phyloP scores from a whole-genome alignment of 805 yeast genomes.

The Wickerhamiella hasegawae region DNA sequence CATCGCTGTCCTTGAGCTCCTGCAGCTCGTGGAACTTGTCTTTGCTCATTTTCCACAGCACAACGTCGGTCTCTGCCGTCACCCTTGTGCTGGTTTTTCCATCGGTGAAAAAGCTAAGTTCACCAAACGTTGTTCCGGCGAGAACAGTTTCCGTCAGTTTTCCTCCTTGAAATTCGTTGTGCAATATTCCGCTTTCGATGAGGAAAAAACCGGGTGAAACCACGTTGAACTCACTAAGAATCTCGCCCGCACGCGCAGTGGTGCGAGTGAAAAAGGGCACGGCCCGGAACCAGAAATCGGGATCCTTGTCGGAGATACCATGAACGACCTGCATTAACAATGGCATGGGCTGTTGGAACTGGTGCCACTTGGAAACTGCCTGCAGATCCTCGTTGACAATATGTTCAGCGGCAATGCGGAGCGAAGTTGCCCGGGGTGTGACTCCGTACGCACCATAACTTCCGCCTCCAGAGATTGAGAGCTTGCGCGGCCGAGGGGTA shows the following conservation, averaged over 20 bases:
- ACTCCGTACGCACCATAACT: slow-evolving; percentile 9
- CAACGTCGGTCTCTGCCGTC: slow-evolving; percentile 42
- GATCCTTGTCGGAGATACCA: slow-evolving; percentile 35
- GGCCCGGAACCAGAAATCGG: slow-evolving; percentile 49
- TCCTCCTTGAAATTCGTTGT: slow-evolving; percentile 15
- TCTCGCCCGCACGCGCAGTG: slow-evolving; percentile 29
- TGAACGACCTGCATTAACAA: slow-evolving; percentile 48
- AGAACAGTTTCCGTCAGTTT: slow-evolving; percentile 34
- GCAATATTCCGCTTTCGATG: slow-evolving; percentile 24
- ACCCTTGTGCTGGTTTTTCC: slow-evolving; percentile 31
- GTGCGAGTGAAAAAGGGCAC: slow-evolving; percentile 39
- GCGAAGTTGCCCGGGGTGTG: slow-evolving; percentile 14
- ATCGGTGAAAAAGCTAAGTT: slow-evolving; percentile 26
- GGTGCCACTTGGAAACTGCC: slow-evolving; percentile 18
- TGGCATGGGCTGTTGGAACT: slow-evolving; percentile 40
- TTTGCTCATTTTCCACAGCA: slow-evolving; percentile 51
- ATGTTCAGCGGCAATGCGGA: slow-evolving; percentile 21
- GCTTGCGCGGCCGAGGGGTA: neutral
- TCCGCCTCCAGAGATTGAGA: neutral
- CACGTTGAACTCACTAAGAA: slow-evolving; percentile 26
- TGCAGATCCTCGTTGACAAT: slow-evolving; percentile 20
- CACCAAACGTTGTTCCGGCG: slow-evolving; percentile 67
- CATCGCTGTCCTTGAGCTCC: slow-evolving; percentile 27
- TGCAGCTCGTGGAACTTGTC: slow-evolving; percentile 31
- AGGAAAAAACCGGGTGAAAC: slow-evolving; percentile 40